phyloP scores from a whole-genome alignment of 345 rosid species.

The Brassica nigra region DNA sequence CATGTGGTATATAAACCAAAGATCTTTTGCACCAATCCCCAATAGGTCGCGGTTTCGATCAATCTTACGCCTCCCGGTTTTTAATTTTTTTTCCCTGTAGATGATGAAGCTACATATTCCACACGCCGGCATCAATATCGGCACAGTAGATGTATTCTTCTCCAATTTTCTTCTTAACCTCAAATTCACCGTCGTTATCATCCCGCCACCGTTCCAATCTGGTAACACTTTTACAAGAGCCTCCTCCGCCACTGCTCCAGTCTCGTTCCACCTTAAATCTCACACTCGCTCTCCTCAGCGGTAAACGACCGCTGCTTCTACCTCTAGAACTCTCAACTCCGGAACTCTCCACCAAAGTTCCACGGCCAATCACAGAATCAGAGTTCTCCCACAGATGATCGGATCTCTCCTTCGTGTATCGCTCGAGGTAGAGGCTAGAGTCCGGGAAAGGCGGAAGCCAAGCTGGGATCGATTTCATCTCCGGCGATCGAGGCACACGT shows the following conservation, averaged over 20 bases:
- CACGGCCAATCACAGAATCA: conserved; percentile 5
- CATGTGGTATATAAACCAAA: neutral
- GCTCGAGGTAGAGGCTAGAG: conserved; percentile 16
- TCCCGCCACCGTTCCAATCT: conserved; percentile 10
- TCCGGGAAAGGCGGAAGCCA: conserved; percentile 44
- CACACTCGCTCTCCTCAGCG: conserved; percentile 19
- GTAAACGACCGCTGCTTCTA: conserved; percentile 7
- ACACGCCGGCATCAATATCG: conserved; percentile 16
- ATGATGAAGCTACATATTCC: neutral
- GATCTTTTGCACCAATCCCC: neutral
- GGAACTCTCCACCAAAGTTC: neutral
- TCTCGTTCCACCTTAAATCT: conserved; percentile 31
- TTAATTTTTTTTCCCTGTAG: neutral
- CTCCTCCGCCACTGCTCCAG: neutral
- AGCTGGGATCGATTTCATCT: conserved; percentile 13
- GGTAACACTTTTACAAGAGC: neutral
- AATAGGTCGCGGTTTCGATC: conserved; percentile 14
- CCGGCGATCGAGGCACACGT: neutral
- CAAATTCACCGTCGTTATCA: conserved; percentile 2
- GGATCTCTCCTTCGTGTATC: neutral
- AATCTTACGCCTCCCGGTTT: neutral
- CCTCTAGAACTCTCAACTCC: neutral
- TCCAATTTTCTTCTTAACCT: neutral
- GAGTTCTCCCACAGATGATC: conserved; percentile 37
- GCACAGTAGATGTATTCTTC: neutral